Percentiles rank a stretch among this genome's conserved stretches.
These are phyloP conservation scores for Capronia coronata DNA, from an alignment of 2,329 filamentous ascomycete genomes.

Conservation along the genomic window DNA sequence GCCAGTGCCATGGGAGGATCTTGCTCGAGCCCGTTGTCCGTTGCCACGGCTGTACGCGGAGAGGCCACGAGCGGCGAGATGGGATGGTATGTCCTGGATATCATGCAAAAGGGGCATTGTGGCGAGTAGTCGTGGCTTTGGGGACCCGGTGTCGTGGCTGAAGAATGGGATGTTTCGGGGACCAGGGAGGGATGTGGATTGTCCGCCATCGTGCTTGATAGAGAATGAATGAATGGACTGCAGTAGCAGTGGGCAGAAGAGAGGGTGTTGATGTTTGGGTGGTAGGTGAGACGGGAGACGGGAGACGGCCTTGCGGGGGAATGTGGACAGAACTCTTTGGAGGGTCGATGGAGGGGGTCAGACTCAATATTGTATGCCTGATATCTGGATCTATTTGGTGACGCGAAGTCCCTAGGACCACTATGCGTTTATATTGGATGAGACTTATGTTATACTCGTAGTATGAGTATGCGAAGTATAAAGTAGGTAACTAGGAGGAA, in stretches of 20 bases:
- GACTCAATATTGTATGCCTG: too few species aligned
- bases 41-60: neutral
- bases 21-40: neutral
- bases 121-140: constrained; percentile 7
- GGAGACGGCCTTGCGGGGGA: too few species aligned
- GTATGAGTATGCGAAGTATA: too few species aligned
- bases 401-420: too few species aligned
- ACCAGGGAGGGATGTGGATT: neutral
- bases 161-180: constrained; percentile 4
- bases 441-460: too few species aligned
- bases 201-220: neutral
- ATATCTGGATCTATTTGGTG: too few species aligned
- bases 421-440: too few species aligned
- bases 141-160: neutral
- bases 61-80: constrained; percentile 20
- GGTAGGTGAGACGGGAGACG: too few species aligned
- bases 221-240: too few species aligned
- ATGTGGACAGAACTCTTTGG: too few species aligned
- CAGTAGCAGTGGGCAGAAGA: neutral
- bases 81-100: constrained; percentile 47
- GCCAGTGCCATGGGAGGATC: neutral
- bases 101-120: constrained; percentile 54
- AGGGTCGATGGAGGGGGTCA: too few species aligned
- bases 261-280: neutral
- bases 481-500: too few species aligned